Evolutionary conservation across 2,329 filamentous ascomycete genomes (phyloP), one percentile per base, ranked within the genome.

Genomic region (Cadophora sp.): DNA sequence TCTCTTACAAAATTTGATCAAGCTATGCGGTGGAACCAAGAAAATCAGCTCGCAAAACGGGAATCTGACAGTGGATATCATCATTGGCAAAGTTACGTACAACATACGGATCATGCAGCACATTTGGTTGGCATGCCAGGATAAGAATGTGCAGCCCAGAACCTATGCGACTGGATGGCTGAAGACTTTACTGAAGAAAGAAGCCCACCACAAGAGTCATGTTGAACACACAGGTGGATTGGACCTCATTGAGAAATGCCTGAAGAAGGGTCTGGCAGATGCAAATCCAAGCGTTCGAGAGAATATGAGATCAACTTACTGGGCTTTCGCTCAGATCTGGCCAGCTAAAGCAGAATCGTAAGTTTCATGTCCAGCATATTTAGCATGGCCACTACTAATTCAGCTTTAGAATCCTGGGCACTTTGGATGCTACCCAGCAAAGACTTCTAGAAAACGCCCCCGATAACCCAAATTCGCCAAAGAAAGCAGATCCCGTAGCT

Each of bases 101-200:
- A 94, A 86, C 69, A 82, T 84, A 67, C 90, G 94, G 33, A 84
- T 97, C 69, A 86, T 97, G 83, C 92, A 97, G 78, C 95, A 98
- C 75, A 83, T 98, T 58, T 92, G 89, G 82, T 81, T 83, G 63
- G 94, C 95, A 27, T 91, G 87, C 69, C 91, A 96, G 77, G 95
- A 99, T 81, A 98, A 97, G 82, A 98, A 97, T 76, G 90, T 94
- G 2, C 91, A 96, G 75, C 91, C 94, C 18, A 89, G 96, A 68
- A 87, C 87, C 1, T 97, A 90, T 78, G 91, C 90, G 1, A 84
- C 91, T 1, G 89, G 86, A 8, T 99, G 96, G 96, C 81, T 98
- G 36, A 92, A 90, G 79, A 96, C 91, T 0, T 79, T 98, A 22
- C 81, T 99, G 47, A 89, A 85, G 72, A 92, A 93, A 73, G 92